A percentile compares a stretch with the other conserved stretches of the same genome.
Conservation (phyloP, 805 yeast species). For the Wickerhamiella azymoides region DNA sequence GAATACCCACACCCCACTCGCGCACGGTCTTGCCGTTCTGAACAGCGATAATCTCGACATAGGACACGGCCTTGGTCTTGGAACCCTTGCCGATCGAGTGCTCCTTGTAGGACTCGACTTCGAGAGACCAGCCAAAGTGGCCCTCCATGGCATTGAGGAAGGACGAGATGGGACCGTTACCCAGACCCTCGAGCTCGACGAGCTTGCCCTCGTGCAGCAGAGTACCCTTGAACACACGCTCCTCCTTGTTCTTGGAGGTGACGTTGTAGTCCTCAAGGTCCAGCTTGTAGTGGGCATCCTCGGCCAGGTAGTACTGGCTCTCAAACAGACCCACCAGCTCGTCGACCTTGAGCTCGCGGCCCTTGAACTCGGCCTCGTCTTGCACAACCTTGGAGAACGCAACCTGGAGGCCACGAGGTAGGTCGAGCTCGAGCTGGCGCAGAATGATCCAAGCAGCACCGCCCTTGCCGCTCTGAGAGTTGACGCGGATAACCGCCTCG, state of each 20-base stretch:
- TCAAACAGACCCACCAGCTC: conserved; percentile 59
- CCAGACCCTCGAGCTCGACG: conserved; percentile 39
- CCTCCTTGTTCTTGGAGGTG: conserved; percentile 33
- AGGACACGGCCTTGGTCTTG: conserved; percentile 62
- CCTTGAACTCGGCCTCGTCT: conserved; percentile 50
- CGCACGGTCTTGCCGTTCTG: conserved; percentile 28
- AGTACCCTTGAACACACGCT: conserved; percentile 16
- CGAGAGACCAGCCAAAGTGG: conserved; percentile 36
- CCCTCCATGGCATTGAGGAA: conserved; percentile 47
- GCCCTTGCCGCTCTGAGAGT: conserved; percentile 80
- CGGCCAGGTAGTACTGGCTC: conserved; percentile 36
- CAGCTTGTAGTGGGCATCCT: conserved; percentile 29
- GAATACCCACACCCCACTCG: conserved; percentile 86
- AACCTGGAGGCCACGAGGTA: conserved; percentile 70
- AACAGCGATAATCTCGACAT: conserved; percentile 44
- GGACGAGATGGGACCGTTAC: conserved; percentile 77
- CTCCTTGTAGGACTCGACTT: conserved; percentile 60
- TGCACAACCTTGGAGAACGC: conserved; percentile 64
- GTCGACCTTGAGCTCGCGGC: conserved; percentile 51
- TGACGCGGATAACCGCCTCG: conserved; percentile 82
- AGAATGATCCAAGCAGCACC: conserved; percentile 82
- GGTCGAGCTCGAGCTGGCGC: conserved; percentile 59
- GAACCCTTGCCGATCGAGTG: conserved; percentile 70
- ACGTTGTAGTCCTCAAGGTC: conserved; percentile 32
- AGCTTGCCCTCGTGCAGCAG: conserved; percentile 30